phyloP scores from a whole-genome alignment of 108 stramenopile genomes.

The Conticribra guillardii region DNA sequence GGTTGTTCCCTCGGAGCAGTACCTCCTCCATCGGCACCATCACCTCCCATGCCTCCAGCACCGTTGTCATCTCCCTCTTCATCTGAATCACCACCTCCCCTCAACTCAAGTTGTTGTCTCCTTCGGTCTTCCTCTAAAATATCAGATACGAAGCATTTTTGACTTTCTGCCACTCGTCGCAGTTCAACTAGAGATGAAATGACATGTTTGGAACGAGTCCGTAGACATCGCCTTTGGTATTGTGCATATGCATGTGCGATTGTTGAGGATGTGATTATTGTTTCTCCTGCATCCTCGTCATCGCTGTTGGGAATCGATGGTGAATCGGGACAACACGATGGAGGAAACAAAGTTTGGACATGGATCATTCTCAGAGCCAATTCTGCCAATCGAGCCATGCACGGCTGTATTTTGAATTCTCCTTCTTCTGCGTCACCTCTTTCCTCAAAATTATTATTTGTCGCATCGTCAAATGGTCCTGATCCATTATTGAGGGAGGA shows the following conservation, averaged over 20 bases:
- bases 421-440: background rate
- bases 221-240: slow-evolving; percentile 75
- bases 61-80: slow-evolving; percentile 52
- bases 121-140: slow-evolving; percentile 39
- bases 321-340: too few species aligned
- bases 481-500: slow-evolving; percentile 4
- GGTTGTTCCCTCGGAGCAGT: slow-evolving; percentile 34
- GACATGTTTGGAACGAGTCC: slow-evolving; percentile 70
- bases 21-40: background rate
- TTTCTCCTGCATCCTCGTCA: slow-evolving; percentile 27
- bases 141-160: slow-evolving; percentile 45
- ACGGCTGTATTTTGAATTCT: slow-evolving; percentile 32
- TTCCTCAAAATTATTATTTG: background rate
- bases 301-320: slow-evolving; percentile 7
- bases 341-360: slow-evolving; percentile 28
- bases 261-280: slow-evolving; percentile 22
- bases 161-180: slow-evolving; percentile 50
- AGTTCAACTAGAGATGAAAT: slow-evolving; percentile 59
- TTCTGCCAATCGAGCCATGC: slow-evolving; percentile 69
- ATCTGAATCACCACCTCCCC: slow-evolving; percentile 16
- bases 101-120: slow-evolving; percentile 27
- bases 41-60: slow-evolving; percentile 33
- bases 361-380: slow-evolving; percentile 53
- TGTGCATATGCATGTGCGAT: slow-evolving; percentile 54
- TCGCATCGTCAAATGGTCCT: slow-evolving; percentile 27